Evolutionary conservation across 805 yeast genomes (phyloP), one percentile per base, ranked within the genome.

Genomic region (Ogataea nakhonphanomensis): DNA sequence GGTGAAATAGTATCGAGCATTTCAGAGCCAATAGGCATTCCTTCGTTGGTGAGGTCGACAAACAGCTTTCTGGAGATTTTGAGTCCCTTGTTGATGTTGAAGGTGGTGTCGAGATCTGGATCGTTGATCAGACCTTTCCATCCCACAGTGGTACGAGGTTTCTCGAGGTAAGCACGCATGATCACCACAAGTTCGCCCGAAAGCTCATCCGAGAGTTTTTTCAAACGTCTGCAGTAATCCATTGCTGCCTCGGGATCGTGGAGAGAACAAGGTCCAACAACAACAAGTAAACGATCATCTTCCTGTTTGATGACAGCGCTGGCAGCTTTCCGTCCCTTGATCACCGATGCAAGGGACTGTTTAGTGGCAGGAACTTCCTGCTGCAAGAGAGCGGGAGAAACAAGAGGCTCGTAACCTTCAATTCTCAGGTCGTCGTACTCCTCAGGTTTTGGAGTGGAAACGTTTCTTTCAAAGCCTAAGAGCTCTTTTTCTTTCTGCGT

Each of bases 121-220:
- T 91, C 99, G 65, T 91, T 91, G 62, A 91, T 89, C 57, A 91
- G 73, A 57, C 99, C 99, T 69, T 91, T 91, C 99, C 99, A 91
- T 50, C 99, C 99, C 40, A 91, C 98, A 17, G 98, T 91, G 49
- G 99, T 91, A 73, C 99, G 84, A 58, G 99, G 99, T 69, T 91
- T 91, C 70, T 91, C 99, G 53, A 91, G 74, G 75, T 91, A 91
- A 6, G 98, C 98, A 71, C 99, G 84, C 99, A 91, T 91, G 49
- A 91, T 77, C 44, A 91, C 76, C 41, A 81, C 84, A 41, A 91
- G 73, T 51, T 91, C 98, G 39, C 72, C 78, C 46, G 79, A 65
- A 48, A 86, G 74, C 63, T 85, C 86, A 26, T 79, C 84, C 26
- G 88, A 70, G 41, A 87, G 68, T 44, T 69, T 69, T 62, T 78